Evolutionary conservation across 108 stramenopile genomes (phyloP), one percentile per base, ranked within the genome.

Genomic region (Nitzschia sp.): DNA sequence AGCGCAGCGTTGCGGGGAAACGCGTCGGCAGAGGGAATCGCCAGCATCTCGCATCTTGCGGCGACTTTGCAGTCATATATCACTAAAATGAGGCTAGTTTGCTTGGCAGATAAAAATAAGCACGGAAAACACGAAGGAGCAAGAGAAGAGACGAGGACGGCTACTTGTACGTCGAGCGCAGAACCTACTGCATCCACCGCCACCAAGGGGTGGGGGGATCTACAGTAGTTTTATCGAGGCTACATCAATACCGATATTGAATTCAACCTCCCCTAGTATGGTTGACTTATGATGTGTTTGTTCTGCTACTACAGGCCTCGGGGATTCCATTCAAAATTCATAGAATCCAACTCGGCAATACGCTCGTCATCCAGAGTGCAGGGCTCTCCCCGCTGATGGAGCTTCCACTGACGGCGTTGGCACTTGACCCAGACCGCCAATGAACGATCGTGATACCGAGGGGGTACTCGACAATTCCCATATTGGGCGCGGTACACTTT

Each of bases 241-340:
- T n/a, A n/a, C n/a, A n/a, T n/a, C n/a, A n/a, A n/a, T 41, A 41
- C 38, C 38, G 38, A 13, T 41, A 41, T 6, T 9, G 38, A 41
- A 13, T 6, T 13, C 38, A n/a, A n/a, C 38, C 13, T 41, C 38
- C 9, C 6, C 6, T 41, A 6, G 6, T 41, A 41, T 41, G 38
- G 6, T 9, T 41, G 13, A 6, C 9, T 9, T 6, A 6, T 41
- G 6, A 41, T 41, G 38, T 41, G 38, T 9, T 41, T 41, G 38
- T 13, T 13, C 38, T 41, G 6, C 38, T 41, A 41, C 6, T 9
- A 41, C 38, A 9, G 13, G 6, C 38, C 38, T 13, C 68, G 46
- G 8, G 58, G 62, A 53, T 71, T 68, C 77, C 77, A 78, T 28
- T 56, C 55, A 62, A 78, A 78, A 22, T 53, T 71, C 4, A 73